Evolutionary conservation across 2,329 filamentous ascomycete genomes (phyloP), one percentile per base, ranked within the genome.

Genomic region (Fusarium albosuccineum): DNA sequence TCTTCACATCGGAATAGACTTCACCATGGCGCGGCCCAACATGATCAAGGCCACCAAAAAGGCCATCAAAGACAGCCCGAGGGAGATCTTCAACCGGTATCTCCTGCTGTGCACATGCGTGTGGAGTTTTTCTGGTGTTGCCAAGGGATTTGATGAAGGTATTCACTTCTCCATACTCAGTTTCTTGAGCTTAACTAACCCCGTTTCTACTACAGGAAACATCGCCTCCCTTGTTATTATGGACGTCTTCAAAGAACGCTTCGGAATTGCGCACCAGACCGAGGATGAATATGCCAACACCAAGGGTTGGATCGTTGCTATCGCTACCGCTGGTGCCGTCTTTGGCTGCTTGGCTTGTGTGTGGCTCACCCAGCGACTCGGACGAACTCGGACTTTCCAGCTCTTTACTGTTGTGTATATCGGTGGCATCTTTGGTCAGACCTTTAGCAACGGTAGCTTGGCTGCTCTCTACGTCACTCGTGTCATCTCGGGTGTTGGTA

Each of bases 401-500:
- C 37, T 76, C 0, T 72, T 75, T 27, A 80, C 62, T 51, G 63
- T 78, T 30, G 55, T 78, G 0, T 78, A 81, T 9, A 79, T 82
- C 27, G 68, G 75, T n/a, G 80, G 80, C 7, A 64, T 73, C 6
- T 61, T 79, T 9, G 76, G 75, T 0, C 76, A 77, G 37, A 70
- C 74, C 0, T 75, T 78, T 33, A 71, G 70, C 11, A 67, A 60
- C 22, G 75, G 75, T 1, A 76, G 60, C 2, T 52, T 78, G 5
- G 58, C 60, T 0, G 75, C 51, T 0, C 51, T 78, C 0, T 78
- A 77, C 22, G 54, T 57, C 0, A 67, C 70, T 1, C 64, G 74
- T n/a, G 50, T 76, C 4, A 67, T 76, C 9, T 9, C 73, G 2
- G 73, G 74, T 30, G 39, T 76, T 3, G 73, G 70, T 0, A 75